Conservation (phyloP, 1,139 yeast species). For the Candida freyschussii region DNA sequence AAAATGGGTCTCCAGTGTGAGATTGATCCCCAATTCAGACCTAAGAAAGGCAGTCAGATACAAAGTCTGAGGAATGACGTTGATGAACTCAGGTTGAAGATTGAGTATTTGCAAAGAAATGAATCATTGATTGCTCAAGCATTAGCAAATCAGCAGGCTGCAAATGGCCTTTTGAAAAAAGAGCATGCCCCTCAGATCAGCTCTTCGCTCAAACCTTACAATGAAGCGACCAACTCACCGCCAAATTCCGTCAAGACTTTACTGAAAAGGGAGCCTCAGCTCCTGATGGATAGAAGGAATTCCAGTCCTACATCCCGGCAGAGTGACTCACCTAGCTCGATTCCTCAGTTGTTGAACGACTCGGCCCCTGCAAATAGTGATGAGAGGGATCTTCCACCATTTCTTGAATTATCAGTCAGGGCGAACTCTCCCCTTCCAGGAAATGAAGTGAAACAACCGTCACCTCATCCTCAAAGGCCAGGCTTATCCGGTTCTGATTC, state of each 20-base stretch:
- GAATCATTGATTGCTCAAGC: slow-evolving; percentile 66
- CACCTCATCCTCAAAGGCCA: slow-evolving; percentile 25
- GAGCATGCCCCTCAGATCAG: slow-evolving; percentile 18
- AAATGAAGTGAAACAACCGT: slow-evolving; percentile 11
- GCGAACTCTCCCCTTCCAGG: slow-evolving; percentile 26
- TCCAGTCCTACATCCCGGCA: slow-evolving; percentile 23
- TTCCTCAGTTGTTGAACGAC: slow-evolving; percentile 35
- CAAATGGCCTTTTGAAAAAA: slow-evolving; percentile 29
- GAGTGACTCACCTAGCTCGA: slow-evolving; percentile 21
- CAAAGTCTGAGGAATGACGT: slow-evolving; percentile 82
- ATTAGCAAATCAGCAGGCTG: slow-evolving; percentile 30
- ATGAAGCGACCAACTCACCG: slow-evolving; percentile 13
- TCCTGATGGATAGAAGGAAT: slow-evolving; percentile 27
- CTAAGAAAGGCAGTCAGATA: slow-evolving; percentile 87
- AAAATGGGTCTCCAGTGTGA: slow-evolving; percentile 78
- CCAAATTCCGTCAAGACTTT: slow-evolving; percentile 27
- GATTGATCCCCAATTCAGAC: slow-evolving; percentile 87
- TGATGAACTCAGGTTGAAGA: slow-evolving; percentile 72
- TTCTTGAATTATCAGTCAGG: slow-evolving; percentile 32
- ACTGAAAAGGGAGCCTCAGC: slow-evolving; percentile 32
- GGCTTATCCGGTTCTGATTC: slow-evolving; percentile 30
- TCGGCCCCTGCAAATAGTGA: slow-evolving; percentile 33
- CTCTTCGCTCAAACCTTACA: slow-evolving; percentile 18
- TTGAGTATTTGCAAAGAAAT: slow-evolving; percentile 68
- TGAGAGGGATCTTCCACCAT: slow-evolving; percentile 31